These are phyloP conservation scores for Corchorus olitorius DNA, from an alignment of 345 rosid species.

Conservation along the genomic window DNA sequence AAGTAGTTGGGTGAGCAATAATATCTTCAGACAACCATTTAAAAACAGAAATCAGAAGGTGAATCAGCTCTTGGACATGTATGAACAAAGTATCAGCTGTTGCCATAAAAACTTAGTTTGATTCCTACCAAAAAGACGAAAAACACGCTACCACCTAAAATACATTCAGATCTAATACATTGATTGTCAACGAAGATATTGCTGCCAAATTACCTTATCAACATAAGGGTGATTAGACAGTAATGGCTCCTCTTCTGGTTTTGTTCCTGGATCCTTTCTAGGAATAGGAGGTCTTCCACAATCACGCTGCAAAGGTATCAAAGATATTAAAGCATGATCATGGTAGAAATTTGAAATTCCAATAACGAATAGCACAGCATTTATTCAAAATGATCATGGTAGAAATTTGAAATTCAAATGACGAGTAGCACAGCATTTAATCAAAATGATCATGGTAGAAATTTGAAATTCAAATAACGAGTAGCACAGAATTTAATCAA, in stretches of 20 bases:
- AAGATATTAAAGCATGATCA: not conserved
- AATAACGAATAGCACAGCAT: too few species aligned
- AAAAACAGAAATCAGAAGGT: not conserved
- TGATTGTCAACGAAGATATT: conserved; percentile 2
- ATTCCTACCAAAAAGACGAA: conserved; percentile 4
- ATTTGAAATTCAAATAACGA: not conserved
- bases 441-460: not conserved
- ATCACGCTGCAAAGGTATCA: conserved; percentile 63
- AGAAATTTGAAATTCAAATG: not conserved
- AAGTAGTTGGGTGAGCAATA: not conserved
- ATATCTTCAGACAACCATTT: not conserved
- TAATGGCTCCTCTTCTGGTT: conserved; percentile 83
- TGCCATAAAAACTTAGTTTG: not conserved
- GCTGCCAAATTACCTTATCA: conserved; percentile 58
- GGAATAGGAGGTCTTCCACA: conserved; percentile 93
- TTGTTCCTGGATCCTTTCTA: conserved; percentile 66
- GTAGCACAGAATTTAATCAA: too few species aligned
- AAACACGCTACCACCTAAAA: not conserved
- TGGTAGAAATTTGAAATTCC: not conserved
- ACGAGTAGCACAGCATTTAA: too few species aligned
- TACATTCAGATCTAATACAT: not conserved
- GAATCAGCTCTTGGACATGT: not conserved
- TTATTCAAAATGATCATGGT: not conserved
- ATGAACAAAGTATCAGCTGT: not conserved
- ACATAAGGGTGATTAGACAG: conserved; percentile 93